Base-by-base conservation (phyloP, 495 filamentous ascomycete species). In the Daldinia decipiens region DNA sequence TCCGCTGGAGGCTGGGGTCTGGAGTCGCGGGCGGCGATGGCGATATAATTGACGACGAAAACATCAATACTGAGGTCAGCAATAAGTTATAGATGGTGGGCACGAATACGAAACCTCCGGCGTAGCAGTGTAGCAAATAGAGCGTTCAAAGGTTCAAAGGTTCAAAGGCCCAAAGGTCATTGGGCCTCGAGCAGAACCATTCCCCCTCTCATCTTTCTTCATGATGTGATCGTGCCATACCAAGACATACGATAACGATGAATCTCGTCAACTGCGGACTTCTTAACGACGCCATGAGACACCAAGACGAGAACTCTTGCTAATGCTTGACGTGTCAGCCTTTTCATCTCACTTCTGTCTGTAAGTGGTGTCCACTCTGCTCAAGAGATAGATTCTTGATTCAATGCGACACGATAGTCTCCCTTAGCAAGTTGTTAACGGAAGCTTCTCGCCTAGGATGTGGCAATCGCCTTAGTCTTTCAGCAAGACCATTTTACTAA, bases 11-110 rank as follows among this genome's bases (percentile, higher is more conserved):
- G 26, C 26, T 2, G 12, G 34, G 21, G 21, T 24, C 51, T 13
- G 55, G 43, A 39, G 59, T n/a, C n/a, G n/a, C n/a, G n/a, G n/a
- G 59, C 52, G 43, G 56, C 60, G 65, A 68, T 68, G 70, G 61
- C 65, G 70, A 73, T 50, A 73, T 57, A 73, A 56, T 43, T 65
- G 70, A 68, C 70, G 65, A 65, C 56, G 56, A 61, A 65, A 47
- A 6, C 55, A 68, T 65, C 70, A 73, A 50, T 27, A 12, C 24
- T 58, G 65, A 73, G 65, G 32, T 68, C 34, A 68, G 56, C 13
- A 29, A 29, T 9, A 39, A 38, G 54, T 2, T 19, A 11, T 24
- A 57, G 19, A 2, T 24, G 54, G 24, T 9, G 24, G 24, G 21
- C 43, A 6, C 43, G 21, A 47, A 24, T 11, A 19, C 43, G 43